Evolutionary conservation across 768 basidiomycete genomes (phyloP).

Genomic region (Amanita thiersii): DNA sequence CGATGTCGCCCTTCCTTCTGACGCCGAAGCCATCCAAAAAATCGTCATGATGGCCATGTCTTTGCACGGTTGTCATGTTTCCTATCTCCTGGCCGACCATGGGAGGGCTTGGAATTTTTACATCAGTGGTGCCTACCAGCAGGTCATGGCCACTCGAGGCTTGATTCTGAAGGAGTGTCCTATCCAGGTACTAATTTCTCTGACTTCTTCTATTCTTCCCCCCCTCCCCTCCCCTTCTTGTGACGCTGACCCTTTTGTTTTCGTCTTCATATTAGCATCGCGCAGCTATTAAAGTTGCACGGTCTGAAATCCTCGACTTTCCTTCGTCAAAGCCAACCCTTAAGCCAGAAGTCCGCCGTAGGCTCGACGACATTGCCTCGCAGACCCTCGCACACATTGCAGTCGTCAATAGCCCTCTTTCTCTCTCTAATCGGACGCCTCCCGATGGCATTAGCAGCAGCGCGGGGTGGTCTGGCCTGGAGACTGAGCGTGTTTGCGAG

Average conservation of each 20-base stretch:
- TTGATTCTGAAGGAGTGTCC: slow-evolving; percentile 87
- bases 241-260: slow-evolving; percentile 12
- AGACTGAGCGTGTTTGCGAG: slow-evolving; percentile 91
- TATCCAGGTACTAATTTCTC: slow-evolving; percentile 57
- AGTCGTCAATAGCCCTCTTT: slow-evolving; percentile 79
- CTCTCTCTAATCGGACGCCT: slow-evolving; percentile 66
- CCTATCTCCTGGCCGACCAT: slow-evolving; percentile 66
- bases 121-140: slow-evolving; percentile 85
- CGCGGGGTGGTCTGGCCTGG: slow-evolving; percentile 83
- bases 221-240: slow-evolving; percentile 4
- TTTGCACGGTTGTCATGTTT: slow-evolving; percentile 76
- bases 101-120: slow-evolving; percentile 82
- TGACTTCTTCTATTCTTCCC: slow-evolving; percentile 9
- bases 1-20: slow-evolving; percentile 33
- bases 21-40: slow-evolving; percentile 71
- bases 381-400: slow-evolving; percentile 92
- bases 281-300: slow-evolving; percentile 80
- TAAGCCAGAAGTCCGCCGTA: slow-evolving; percentile 73
- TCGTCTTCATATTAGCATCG: slow-evolving; percentile 49
- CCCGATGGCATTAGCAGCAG: slow-evolving; percentile 71
- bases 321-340: slow-evolving; percentile 70
- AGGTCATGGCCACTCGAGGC: slow-evolving; percentile 86
- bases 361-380: slow-evolving; percentile 90
- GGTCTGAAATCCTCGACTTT: slow-evolving; percentile 89
- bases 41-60: slow-evolving; percentile 75